Conservation (phyloP, 805 yeast species). For the Brettanomyces nanus region DNA sequence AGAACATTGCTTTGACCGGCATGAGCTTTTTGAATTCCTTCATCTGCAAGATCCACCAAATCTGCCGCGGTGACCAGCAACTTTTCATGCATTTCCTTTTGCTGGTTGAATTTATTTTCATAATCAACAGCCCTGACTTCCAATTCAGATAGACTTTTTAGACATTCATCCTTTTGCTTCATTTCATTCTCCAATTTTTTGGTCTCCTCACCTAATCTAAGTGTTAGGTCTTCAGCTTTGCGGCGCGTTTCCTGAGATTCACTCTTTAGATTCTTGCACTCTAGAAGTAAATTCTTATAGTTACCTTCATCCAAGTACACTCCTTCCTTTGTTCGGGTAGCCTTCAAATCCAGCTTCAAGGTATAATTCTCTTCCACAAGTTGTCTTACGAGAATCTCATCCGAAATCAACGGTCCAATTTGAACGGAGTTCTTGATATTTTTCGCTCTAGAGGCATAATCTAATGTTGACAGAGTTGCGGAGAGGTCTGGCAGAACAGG, state of each 20-base stretch:
- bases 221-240: constrained; percentile 30
- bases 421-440: constrained; percentile 45
- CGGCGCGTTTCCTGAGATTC: constrained; percentile 41
- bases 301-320: constrained; percentile 53
- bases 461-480: constrained; percentile 46
- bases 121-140: constrained; percentile 26
- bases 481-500: constrained; percentile 45
- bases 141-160: constrained; percentile 9
- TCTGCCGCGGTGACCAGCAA: neutral
- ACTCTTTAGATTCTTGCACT: constrained; percentile 40
- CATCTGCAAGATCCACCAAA: neutral
- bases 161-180: constrained; percentile 6
- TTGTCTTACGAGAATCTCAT: constrained; percentile 36
- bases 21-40: neutral
- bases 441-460: constrained; percentile 51
- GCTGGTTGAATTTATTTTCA: constrained; percentile 25
- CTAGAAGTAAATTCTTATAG: constrained; percentile 43
- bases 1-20: neutral
- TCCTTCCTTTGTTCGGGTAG: constrained; percentile 59
- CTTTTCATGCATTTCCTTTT: constrained; percentile 9
- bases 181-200: neutral
- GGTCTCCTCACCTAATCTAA: constrained; percentile 25
- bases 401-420: constrained; percentile 35
- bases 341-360: constrained; percentile 44
- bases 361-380: constrained; percentile 38